Evolutionary conservation across 140 eudicot genomes (phyloP).

Genomic region (Senecio squalidus): DNA sequence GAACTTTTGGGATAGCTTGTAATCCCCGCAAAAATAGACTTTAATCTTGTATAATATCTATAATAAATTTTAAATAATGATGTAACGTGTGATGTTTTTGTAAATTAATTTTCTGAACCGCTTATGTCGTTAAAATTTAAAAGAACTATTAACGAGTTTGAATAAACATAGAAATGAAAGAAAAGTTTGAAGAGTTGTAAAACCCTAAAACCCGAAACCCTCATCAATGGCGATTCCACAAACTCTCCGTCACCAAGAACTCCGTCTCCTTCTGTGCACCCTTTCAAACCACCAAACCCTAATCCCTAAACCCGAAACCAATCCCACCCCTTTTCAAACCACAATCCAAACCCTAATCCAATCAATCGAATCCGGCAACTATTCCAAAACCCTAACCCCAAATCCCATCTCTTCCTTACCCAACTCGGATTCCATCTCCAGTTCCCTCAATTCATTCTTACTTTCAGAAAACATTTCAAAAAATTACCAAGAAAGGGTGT

Average conservation of each 20-base stretch:
- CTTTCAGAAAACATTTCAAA: constrained; percentile 12
- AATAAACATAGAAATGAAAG: no score
- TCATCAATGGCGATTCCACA: constrained; percentile 38
- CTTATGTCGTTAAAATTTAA: no score
- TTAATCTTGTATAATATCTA: no score
- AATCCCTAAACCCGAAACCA: no score
- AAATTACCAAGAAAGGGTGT: constrained; percentile 15
- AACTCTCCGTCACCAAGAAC: constrained; percentile 55
- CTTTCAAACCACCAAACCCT: constrained; percentile 29
- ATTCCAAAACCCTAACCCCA: constrained; percentile 41
- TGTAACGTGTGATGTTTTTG: no score
- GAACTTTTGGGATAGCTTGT: no score
- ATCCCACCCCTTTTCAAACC: constrained; percentile 26
- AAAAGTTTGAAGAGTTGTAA: no score
- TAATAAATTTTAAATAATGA: no score
- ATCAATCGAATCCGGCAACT: constrained; percentile 60
- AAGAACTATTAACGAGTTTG: no score
- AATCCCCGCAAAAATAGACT: no score
- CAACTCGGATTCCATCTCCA: constrained; percentile 36
- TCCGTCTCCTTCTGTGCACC: constrained; percentile 79
- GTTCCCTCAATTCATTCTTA: constrained; percentile 42
- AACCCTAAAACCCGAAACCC: neutral
- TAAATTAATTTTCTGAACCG: no score
- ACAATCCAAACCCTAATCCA: constrained; percentile 32
- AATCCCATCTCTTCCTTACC: constrained; percentile 23